phyloP scores from a whole-genome alignment of 2,329 filamentous ascomycete species.

The Fusarium bactridioides region DNA sequence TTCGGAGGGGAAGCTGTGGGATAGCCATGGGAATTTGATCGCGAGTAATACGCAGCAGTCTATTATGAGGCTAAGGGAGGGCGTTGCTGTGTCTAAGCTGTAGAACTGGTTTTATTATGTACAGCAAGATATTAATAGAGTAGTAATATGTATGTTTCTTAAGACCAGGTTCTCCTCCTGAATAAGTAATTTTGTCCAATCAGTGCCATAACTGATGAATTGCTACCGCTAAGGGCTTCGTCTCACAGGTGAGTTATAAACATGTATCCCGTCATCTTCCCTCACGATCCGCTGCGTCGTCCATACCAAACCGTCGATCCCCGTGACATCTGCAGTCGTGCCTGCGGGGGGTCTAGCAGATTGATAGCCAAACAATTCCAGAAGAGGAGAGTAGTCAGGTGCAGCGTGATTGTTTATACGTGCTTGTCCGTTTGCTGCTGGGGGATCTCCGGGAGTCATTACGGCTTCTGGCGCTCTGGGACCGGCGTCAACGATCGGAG shows the following conservation, averaged over 20 bases:
- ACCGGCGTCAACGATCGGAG: rapidly evolving
- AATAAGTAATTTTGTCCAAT: rapidly evolving
- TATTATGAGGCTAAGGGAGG: slow-evolving; percentile 42
- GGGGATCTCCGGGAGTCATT: not conserved
- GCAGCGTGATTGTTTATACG: rapidly evolving
- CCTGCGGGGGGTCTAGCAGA: no score
- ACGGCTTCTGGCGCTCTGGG: not conserved
- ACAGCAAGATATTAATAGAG: not conserved
- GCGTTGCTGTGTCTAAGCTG: slow-evolving; percentile 6
- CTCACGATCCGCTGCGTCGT: no score
- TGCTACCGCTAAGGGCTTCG: no score
- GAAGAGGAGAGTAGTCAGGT: rapidly evolving
- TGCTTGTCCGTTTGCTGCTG: rapidly evolving
- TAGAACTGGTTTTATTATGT: not conserved
- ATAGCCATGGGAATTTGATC: slow-evolving; percentile 53
- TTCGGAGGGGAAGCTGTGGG: slow-evolving; percentile 54
- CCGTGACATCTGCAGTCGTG: no score
- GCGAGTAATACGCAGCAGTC: slow-evolving; percentile 59
- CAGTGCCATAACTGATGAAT: not conserved
- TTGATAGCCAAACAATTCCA: not conserved
- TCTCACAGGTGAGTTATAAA: no score
- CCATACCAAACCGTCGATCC: no score
- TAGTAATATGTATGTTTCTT: not conserved
- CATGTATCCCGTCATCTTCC: no score
- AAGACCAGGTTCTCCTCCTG: not conserved